Conservation (phyloP, 345 rosid genomes). For the Pistacia integerrima region DNA sequence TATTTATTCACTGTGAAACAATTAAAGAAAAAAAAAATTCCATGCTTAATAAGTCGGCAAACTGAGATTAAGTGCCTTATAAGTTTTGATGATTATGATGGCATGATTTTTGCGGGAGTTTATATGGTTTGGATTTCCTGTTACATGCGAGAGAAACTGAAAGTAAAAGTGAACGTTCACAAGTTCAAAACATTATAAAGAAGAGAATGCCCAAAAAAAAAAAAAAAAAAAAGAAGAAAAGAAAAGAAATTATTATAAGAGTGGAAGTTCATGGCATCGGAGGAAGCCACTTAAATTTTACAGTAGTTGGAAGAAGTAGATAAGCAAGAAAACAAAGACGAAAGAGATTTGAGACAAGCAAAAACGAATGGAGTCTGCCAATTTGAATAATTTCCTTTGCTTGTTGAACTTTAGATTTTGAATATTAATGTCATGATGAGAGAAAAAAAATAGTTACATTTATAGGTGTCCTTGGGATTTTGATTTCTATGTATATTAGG, state of each 20-base stretch:
- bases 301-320: background rate
- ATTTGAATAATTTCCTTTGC: background rate
- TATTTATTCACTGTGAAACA: background rate
- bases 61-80: slow-evolving; percentile 15
- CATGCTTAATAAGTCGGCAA: background rate
- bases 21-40: background rate
- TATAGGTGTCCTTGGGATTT: background rate
- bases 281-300: background rate
- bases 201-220: background rate
- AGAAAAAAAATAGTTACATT: background rate
- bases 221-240: background rate
- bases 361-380: background rate
- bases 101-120: background rate
- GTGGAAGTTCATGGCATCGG: slow-evolving; percentile 3
- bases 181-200: background rate
- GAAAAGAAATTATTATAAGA: background rate
- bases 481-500: slow-evolving; percentile 1
- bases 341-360: background rate
- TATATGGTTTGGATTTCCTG: slow-evolving; percentile 8
- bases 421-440: background rate
- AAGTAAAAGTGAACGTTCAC: background rate
- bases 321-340: background rate
- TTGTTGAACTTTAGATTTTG: background rate
- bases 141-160: background rate
- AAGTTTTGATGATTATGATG: slow-evolving; percentile 1